Conservation (phyloP, 2,329 filamentous ascomycete genomes). For the Botrytis tulipae region DNA sequence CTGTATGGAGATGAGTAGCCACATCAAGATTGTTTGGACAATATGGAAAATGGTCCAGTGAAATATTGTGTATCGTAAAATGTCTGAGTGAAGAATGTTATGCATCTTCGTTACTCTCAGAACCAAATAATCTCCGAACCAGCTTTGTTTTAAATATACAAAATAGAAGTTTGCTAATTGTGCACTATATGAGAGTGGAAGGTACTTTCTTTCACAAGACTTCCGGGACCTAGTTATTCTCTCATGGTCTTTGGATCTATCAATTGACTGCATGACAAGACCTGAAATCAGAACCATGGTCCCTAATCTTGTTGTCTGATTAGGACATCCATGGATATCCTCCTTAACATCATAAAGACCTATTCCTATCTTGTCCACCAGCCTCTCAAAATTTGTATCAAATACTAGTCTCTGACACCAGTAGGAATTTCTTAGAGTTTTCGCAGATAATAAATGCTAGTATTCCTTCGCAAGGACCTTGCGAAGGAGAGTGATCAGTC, state of each 20-base stretch:
- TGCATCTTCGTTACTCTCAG: background rate
- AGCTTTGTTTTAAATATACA: background rate
- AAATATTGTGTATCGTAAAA: accelerated
- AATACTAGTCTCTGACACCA: too few relatives aligned
- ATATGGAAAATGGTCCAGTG: background rate
- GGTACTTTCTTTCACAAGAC: too few relatives aligned
- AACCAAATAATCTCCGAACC: background rate
- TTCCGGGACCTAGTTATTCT: too few relatives aligned
- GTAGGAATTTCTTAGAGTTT: background rate
- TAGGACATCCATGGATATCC: too few relatives aligned
- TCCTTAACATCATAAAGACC: too few relatives aligned
- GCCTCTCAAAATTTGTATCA: accelerated
- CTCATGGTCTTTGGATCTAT: too few relatives aligned
- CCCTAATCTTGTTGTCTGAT: too few relatives aligned
- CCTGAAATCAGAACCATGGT: too few relatives aligned
- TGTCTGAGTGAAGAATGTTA: background rate
- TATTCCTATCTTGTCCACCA: background rate
- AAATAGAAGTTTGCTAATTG: too few relatives aligned
- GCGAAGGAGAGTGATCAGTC: background rate
- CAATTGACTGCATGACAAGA: too few relatives aligned
- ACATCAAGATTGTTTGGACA: background rate
- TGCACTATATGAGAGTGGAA: too few relatives aligned
- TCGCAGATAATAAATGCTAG: background rate
- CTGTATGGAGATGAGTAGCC: background rate
- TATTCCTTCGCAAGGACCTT: too few relatives aligned